Percentiles rank a stretch among this genome's conserved stretches.
Evolutionary conservation across 495 filamentous ascomycete genomes (phyloP).

Genomic region (Bacidia gigantensis): DNA sequence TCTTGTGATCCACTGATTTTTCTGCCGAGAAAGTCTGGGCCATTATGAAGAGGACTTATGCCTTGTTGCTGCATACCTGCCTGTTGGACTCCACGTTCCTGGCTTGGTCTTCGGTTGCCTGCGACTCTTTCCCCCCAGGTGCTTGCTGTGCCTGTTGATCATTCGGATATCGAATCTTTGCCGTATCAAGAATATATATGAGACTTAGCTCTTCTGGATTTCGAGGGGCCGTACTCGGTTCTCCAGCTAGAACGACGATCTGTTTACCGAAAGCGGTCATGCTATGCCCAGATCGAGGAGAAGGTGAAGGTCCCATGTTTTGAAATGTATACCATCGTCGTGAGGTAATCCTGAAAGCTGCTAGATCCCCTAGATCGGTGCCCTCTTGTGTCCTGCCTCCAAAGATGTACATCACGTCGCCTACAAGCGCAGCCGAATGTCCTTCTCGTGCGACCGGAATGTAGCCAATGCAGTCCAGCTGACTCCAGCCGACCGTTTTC

Average conservation of each 20-base stretch:
- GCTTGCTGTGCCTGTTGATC: conserved; percentile 44
- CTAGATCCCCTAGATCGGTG: conserved; percentile 79
- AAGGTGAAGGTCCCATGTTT: conserved; percentile 96
- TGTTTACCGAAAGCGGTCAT: conserved; percentile 92
- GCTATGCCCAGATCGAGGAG: conserved; percentile 84
- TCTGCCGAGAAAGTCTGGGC: conserved; percentile 40
- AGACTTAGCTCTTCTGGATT: conserved; percentile 74
- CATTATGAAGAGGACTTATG: conserved; percentile 44
- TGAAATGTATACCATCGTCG: conserved; percentile 98
- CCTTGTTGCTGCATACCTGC: conserved; percentile 22
- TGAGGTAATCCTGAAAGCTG: conserved; percentile 84
- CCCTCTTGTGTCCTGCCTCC: conserved; percentile 93
- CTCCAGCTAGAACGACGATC: conserved; percentile 82
- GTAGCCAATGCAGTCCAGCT: conserved; percentile 91
- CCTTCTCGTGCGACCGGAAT: conserved; percentile 90
- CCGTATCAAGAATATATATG: conserved; percentile 83
- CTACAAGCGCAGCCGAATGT: conserved; percentile 82
- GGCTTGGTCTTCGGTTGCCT: conserved; percentile 28
- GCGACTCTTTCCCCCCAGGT: conserved; percentile 24
- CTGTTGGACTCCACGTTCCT: conserved; percentile 20
- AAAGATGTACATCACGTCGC: conserved; percentile 99
- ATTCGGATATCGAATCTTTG: conserved; percentile 88
- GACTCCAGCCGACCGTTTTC: conserved; percentile 62
- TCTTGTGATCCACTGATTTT: conserved; percentile 39
- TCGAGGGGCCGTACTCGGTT: conserved; percentile 75